Percentiles rank a stretch among this genome's conserved stretches.
These are phyloP conservation scores for Xerocomus brunneocitrinus DNA, from an alignment of 768 basidiomycete genomes.

Conservation along the genomic window DNA sequence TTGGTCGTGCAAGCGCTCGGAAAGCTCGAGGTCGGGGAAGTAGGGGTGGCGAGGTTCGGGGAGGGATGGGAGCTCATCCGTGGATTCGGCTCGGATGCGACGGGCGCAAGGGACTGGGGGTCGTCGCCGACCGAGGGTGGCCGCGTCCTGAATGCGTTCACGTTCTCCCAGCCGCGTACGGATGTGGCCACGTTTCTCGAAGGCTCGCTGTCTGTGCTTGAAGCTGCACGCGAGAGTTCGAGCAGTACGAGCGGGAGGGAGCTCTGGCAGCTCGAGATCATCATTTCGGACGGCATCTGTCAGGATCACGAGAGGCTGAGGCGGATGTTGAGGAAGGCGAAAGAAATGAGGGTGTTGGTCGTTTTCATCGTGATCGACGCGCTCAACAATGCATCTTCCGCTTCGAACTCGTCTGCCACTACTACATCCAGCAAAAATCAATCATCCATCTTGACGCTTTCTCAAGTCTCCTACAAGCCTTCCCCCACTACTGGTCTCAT, in stretches of 20 bases:
- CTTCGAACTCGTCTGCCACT: slow-evolving; percentile 5
- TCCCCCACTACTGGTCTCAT: slow-evolving; percentile 51
- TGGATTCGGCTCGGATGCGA: slow-evolving; percentile 79
- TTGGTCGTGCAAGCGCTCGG: slow-evolving; percentile 87
- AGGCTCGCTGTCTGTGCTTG: slow-evolving; percentile 66
- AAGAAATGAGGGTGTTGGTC: slow-evolving; percentile 88
- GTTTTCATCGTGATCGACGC: slow-evolving; percentile 96
- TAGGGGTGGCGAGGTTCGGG: slow-evolving; percentile 89
- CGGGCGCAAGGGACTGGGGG: slow-evolving; percentile 54
- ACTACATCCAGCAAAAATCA: slow-evolving; percentile 30
- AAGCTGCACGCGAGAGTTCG: slow-evolving; percentile 69
- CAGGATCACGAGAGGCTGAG: slow-evolving; percentile 89
- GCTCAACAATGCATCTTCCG: slow-evolving; percentile 47
- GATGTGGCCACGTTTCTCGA: slow-evolving; percentile 82
- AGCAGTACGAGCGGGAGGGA: slow-evolving; percentile 61
- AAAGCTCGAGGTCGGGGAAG: slow-evolving; percentile 92
- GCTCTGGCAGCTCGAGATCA: slow-evolving; percentile 96
- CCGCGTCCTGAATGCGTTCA: slow-evolving; percentile 73
- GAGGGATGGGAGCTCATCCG: slow-evolving; percentile 84
- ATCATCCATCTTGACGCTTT: slow-evolving; percentile 89
- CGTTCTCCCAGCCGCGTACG: slow-evolving; percentile 85
- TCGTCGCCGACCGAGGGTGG: slow-evolving; percentile 26
- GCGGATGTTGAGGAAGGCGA: slow-evolving; percentile 74
- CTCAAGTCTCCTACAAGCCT: slow-evolving; percentile 78
- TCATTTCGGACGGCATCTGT: slow-evolving; percentile 98